phyloP scores from a whole-genome alignment of 306 rosid genomes.

The Sicyos edulis region DNA sequence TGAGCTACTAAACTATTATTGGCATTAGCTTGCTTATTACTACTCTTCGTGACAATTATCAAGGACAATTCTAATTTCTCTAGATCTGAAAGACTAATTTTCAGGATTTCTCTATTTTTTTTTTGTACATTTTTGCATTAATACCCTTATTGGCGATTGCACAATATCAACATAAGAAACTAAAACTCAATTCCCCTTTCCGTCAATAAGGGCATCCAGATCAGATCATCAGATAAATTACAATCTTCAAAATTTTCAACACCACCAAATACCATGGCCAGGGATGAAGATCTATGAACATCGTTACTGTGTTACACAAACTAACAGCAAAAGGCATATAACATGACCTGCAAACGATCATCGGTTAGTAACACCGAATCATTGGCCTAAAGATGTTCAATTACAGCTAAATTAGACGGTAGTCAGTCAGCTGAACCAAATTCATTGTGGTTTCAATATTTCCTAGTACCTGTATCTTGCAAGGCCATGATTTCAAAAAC shows the following conservation, averaged over 20 bases:
- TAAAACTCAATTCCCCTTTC: not conserved
- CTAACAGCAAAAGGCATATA: not conserved
- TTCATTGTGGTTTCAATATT: conserved; percentile 1
- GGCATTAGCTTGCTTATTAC: no score
- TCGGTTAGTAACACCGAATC: conserved; percentile 1
- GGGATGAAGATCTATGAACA: not conserved
- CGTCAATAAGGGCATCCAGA: not conserved
- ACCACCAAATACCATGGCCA: not conserved
- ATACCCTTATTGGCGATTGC: not conserved
- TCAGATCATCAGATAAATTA: not conserved
- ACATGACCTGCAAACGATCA: not conserved
- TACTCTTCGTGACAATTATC: no score
- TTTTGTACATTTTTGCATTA: not conserved
- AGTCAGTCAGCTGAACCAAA: conserved; percentile 11
- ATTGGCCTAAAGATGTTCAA: not conserved
- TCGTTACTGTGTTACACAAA: not conserved
- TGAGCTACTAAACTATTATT: no score
- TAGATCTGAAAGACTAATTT: not conserved
- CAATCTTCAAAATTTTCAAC: conserved; percentile 16
- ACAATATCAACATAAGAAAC: not conserved
- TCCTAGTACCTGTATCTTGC: not conserved
- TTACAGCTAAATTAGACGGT: conserved; percentile 6
- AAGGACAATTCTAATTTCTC: not conserved
- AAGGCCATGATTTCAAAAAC: conserved; percentile 11
- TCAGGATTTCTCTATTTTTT: not conserved